Evolutionary conservation across 345 rosid species (phyloP).

Genomic region (Syzygium oleosum): DNA sequence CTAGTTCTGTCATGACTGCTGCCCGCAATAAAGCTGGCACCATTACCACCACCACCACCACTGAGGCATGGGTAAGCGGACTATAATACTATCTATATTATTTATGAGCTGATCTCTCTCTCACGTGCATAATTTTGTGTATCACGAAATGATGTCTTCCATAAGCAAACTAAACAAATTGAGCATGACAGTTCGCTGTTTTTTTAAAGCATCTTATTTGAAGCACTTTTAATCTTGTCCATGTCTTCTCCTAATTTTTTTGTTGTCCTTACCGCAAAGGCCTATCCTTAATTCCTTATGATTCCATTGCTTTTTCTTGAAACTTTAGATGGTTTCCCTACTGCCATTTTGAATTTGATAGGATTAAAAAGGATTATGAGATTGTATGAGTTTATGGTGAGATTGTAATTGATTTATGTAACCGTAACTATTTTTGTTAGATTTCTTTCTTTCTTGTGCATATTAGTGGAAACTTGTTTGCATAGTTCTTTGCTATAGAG

Average conservation of each 20-base stretch:
- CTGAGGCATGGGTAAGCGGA: not conserved
- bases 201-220: not conserved
- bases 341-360: not conserved
- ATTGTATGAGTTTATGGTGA: fast-evolving
- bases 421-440: too few species aligned
- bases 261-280: not conserved
- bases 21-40: not conserved
- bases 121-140: too few species aligned
- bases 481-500: not conserved
- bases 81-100: not conserved
- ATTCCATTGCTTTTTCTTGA: not conserved
- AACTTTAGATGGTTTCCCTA: not conserved
- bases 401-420: too few species aligned
- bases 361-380: not conserved
- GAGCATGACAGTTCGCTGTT: not conserved
- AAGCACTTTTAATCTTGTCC: not conserved
- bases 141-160: too few species aligned
- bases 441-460: too few species aligned
- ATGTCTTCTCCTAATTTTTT: not conserved
- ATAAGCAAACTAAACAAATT: too few species aligned
- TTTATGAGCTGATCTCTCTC: not conserved
- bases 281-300: not conserved
- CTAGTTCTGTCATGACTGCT: not conserved
- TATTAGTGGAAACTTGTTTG: not conserved
- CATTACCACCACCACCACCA: not conserved